phyloP scores from a whole-genome alignment of 805 yeast genomes.

The Spencermartinsiella europaea region DNA sequence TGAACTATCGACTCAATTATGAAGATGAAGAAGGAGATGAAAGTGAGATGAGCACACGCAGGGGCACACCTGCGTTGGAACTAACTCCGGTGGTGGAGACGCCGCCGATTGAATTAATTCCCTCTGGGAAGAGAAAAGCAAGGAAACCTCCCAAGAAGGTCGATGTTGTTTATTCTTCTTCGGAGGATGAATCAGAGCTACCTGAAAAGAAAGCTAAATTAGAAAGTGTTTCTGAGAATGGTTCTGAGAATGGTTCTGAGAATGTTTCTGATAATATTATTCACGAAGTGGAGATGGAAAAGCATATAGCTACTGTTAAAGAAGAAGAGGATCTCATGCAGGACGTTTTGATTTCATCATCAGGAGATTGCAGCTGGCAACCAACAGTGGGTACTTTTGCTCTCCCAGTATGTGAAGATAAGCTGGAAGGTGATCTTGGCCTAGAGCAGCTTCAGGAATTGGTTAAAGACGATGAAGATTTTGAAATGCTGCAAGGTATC shows the following conservation, averaged over 20 bases:
- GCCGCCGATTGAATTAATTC: constrained; percentile 3
- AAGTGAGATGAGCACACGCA: constrained; percentile 10
- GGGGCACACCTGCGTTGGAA: constrained; percentile 12
- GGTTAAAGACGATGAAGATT: constrained; percentile 73
- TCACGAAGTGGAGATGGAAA: constrained; percentile 18
- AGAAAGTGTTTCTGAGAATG: constrained; percentile 12
- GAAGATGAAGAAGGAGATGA: constrained; percentile 24
- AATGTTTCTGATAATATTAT: constrained; percentile 26
- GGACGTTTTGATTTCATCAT: too few species aligned
- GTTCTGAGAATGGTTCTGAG: constrained; percentile 30
- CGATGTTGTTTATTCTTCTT: constrained; percentile 40
- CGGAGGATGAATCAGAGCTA: constrained; percentile 34
- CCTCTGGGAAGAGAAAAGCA: background rate
- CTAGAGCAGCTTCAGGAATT: constrained; percentile 47
- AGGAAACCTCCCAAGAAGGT: background rate
- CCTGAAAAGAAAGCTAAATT: background rate
- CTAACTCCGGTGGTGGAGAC: constrained; percentile 6
- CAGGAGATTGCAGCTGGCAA: constrained; percentile 23
- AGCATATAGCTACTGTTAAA: constrained; percentile 22
- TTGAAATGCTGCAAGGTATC: constrained; percentile 45
- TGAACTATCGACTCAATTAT: constrained; percentile 27
- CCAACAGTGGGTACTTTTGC: constrained; percentile 50
- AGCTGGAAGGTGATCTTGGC: constrained; percentile 32
- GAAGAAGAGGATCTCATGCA: constrained; percentile 24
- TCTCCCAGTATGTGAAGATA: constrained; percentile 49